Evolutionary conservation across 371 early-diverging fungal genomes (phyloP), one percentile per base, ranked within the genome.

Genomic region (Mortierella sp.): DNA sequence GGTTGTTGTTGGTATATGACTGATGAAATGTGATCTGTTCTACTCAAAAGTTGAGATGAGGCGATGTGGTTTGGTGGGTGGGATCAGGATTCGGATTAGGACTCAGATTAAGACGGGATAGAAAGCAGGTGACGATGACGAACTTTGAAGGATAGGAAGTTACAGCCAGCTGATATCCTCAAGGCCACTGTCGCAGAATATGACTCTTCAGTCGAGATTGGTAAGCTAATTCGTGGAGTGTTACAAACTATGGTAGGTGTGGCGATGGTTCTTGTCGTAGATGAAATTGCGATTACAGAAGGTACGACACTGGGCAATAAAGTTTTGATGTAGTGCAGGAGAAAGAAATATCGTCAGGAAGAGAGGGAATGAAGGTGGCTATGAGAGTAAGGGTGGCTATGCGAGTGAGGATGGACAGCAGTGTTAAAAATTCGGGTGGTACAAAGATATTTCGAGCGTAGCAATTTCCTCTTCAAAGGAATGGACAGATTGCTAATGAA

Each of bases 1-100:
- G 19, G 57, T 13, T 45, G 58, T 9, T 22, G 13, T 33, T 57
- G 64, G 10, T 58, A 48, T 32, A 24, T 43, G 21, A 40, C 4
- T 32, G 47, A 36, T 11, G 48, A 47, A 28, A 21, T 45, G 48
- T 63, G 53, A 9, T 60, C 11, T 33, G 59, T 28, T 19, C 43
- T 59, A n/a, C 53, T 24, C 48, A 48, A 43, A 33, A 1, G 28
- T 28, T 28, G 28, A 61, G 58, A 38, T 50, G 67, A 15, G 60
- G n/a, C 19, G 67, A 50, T 67, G 72, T 72, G 71, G 71, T 76
- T 68, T 69, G 58, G 48, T 32, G n/a, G 66, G 69, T 21, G 38
- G 63, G 69, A 69, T 58, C 63, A 65, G 63, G 69, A 72, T 69
- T 33, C 24, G 45, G 40, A 38, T 47, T 36, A 62, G 64, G 64